phyloP scores from a whole-genome alignment of 371 early-diverging fungal genomes.

The Mortierella sp. region DNA sequence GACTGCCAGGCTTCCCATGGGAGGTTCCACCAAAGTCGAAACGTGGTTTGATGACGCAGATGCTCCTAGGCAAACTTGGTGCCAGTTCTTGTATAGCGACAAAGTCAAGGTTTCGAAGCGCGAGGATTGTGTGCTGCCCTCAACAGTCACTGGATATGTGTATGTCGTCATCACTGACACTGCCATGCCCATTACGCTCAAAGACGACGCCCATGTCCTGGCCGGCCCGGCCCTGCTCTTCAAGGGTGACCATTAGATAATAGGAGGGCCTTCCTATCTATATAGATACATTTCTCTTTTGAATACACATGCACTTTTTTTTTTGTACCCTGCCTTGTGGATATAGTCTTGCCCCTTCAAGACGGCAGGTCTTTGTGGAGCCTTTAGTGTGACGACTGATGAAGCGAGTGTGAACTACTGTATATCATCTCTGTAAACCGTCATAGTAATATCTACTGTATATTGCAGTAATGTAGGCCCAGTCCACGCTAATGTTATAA shows the following conservation, averaged over 20 bases:
- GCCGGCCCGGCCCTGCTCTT: constrained; percentile 42
- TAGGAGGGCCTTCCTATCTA: too few relatives aligned
- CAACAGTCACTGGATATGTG: constrained; percentile 14
- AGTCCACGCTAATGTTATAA: too few relatives aligned
- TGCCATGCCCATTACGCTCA: constrained; percentile 11
- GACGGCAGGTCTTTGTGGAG: too few relatives aligned
- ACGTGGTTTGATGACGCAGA: constrained; percentile 6
- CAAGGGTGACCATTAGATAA: constrained; percentile 21
- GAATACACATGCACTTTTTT: too few relatives aligned
- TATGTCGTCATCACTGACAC: constrained; percentile 38
- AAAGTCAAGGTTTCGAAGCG: constrained; percentile 16
- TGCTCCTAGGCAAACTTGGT: background rate
- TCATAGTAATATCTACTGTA: too few relatives aligned
- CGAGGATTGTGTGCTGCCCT: constrained; percentile 15
- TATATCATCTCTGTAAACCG: too few relatives aligned
- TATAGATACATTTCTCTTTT: background rate
- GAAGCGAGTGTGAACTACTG: too few relatives aligned
- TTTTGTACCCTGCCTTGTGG: too few relatives aligned
- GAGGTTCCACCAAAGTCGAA: constrained; percentile 3
- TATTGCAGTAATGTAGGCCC: too few relatives aligned
- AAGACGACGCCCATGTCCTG: constrained; percentile 19
- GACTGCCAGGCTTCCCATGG: background rate
- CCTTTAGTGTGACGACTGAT: too few relatives aligned
- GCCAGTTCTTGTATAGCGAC: constrained; percentile 32
- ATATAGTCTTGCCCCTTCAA: too few relatives aligned